Evolutionary conservation across 1,284 basidiomycete species (phyloP).

Genomic region (Moniliophthora roreri): DNA sequence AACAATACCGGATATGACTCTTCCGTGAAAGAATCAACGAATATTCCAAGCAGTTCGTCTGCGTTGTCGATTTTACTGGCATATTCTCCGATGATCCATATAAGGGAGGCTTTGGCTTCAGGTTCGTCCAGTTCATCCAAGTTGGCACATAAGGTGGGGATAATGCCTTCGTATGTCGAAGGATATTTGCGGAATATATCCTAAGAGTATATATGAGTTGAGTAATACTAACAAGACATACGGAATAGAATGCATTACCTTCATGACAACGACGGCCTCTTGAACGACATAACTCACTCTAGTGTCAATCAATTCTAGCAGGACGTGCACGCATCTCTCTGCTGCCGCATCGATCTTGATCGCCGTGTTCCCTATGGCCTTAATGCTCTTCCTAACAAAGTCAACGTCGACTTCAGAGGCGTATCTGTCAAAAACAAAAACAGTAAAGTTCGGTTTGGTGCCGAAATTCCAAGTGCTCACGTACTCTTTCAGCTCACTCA

Average conservation of each 20-base stretch:
- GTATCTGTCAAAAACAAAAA: constrained; percentile 54
- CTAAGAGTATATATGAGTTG: constrained; percentile 33
- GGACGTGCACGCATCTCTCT: constrained; percentile 92
- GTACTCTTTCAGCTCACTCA: constrained; percentile 95
- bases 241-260: constrained; percentile 47
- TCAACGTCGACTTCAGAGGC: constrained; percentile 98
- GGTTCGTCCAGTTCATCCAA: constrained; percentile 97
- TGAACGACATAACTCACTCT: constrained; percentile 97
- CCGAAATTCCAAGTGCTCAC: constrained; percentile 24
- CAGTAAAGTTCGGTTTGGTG: not conserved
- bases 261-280: constrained; percentile 98
- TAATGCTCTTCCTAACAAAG: constrained; percentile 92
- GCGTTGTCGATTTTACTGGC: constrained; percentile 97
- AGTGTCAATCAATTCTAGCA: constrained; percentile 90
- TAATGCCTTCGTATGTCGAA: constrained; percentile 96
- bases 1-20: constrained; percentile 87
- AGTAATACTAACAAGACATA: not conserved
- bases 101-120: constrained; percentile 95
- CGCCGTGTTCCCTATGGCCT: constrained; percentile 94
- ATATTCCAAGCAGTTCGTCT: constrained; percentile 87
- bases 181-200: constrained; percentile 99
- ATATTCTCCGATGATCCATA: constrained; percentile 99
- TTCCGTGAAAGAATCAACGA: constrained; percentile 91
- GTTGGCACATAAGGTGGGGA: constrained; percentile 92
- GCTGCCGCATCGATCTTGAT: constrained; percentile 93